Percentiles rank a stretch among this genome's conserved stretches.
These are phyloP conservation scores for Durusdinium trenchii DNA, from an alignment of 73 alveolate genomes.

Conservation along the genomic window DNA sequence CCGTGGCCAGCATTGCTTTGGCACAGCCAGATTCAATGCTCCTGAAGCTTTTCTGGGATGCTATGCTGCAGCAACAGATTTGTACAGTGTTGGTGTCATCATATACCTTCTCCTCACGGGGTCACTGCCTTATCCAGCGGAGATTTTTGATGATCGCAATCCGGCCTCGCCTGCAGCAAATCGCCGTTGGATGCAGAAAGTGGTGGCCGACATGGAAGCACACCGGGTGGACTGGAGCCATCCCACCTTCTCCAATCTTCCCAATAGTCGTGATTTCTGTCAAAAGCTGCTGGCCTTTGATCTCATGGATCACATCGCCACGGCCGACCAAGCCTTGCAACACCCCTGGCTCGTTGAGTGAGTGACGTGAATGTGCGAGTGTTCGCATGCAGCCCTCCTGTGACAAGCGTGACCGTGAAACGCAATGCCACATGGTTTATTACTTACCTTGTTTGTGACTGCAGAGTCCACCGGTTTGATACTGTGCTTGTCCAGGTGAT, in stretches of 20 bases:
- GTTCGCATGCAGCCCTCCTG: no score
- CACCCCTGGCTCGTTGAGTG: constrained; percentile 66
- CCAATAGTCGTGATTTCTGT: constrained; percentile 44
- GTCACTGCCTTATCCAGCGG: constrained; percentile 45
- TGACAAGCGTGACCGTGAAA: no score
- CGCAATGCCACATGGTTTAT: no score
- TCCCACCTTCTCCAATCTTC: constrained; percentile 28
- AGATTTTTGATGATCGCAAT: constrained; percentile 34
- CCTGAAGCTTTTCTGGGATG: constrained; percentile 61
- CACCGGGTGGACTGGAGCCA: constrained; percentile 70
- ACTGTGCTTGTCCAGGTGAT: no score
- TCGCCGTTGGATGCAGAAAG: constrained; percentile 76
- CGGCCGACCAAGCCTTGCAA: constrained; percentile 34
- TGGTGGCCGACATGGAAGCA: constrained; percentile 34
- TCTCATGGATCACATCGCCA: constrained; percentile 21
- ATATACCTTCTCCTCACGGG: constrained; percentile 55
- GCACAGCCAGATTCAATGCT: constrained; percentile 83
- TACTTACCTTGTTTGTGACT: no score
- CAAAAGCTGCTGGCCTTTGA: constrained; percentile 62
- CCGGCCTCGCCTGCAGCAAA: constrained; percentile 73
- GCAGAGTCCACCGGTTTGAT: no score
- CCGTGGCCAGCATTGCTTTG: constrained; percentile 55
- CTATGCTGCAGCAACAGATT: constrained; percentile 52
- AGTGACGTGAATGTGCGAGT: no score
- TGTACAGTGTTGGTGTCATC: constrained; percentile 80